Evolutionary conservation across 306 rosid genomes (phyloP).

Genomic region (Cicer yamashitae): DNA sequence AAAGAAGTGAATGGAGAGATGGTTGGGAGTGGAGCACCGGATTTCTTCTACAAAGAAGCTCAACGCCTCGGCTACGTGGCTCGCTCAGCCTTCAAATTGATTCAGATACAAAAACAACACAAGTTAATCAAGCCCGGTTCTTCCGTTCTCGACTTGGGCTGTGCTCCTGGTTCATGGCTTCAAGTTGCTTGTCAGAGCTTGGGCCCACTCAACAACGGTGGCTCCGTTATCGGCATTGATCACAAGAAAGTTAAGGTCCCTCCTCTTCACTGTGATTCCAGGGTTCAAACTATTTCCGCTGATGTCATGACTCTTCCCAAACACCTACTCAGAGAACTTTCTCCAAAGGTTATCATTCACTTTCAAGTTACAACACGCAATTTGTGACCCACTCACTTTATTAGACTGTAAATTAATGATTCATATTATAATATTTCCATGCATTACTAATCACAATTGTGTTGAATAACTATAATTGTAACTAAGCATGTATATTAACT

Average conservation of each 20-base stretch:
- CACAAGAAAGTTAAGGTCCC: constrained; percentile 91
- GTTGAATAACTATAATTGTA: background rate
- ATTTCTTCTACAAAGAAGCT: constrained; percentile 95
- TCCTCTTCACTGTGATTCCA: constrained; percentile 73
- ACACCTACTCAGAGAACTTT: constrained; percentile 56
- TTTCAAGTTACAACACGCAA: background rate
- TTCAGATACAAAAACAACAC: constrained; percentile 85
- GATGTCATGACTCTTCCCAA: constrained; percentile 74
- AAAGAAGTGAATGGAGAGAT: constrained; percentile 47
- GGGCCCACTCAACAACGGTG: constrained; percentile 71
- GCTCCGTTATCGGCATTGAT: constrained; percentile 82
- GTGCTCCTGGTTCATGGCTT: constrained; percentile 98
- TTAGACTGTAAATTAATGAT: background rate
- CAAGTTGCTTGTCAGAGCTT: constrained; percentile 95
- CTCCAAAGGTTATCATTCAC: constrained; percentile 58
- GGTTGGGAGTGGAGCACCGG: constrained; percentile 77
- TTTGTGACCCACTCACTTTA: background rate
- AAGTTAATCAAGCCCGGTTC: constrained; percentile 70
- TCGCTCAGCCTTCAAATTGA: constrained; percentile 89
- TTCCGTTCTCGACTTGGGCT: constrained; percentile 87
- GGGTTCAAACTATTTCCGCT: constrained; percentile 76
- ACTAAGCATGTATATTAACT: background rate
- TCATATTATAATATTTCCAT: background rate
- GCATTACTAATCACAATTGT: background rate
- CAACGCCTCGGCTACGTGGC: constrained; percentile 96